These are phyloP conservation scores for Erysimum cheiri DNA, from an alignment of 441 rosid species.

Conservation along the genomic window DNA sequence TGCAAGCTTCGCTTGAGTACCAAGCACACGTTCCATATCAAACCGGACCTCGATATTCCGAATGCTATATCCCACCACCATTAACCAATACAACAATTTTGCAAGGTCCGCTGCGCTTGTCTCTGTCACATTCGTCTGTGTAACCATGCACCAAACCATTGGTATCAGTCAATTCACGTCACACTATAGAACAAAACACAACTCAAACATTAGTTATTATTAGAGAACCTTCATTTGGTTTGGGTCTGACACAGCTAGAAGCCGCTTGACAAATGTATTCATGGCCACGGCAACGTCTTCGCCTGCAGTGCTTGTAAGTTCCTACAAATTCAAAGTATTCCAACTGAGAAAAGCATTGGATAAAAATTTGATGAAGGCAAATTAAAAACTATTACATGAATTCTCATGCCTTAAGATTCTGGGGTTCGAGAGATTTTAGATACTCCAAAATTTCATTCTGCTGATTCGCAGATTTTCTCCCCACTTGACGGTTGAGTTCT, in stretches of 20 bases:
- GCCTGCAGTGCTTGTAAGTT: conserved; percentile 89
- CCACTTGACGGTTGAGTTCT: conserved; percentile 83
- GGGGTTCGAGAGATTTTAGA: conserved; percentile 93
- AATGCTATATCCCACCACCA: conserved; percentile 96
- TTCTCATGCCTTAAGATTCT: conserved; percentile 78
- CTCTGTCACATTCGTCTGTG: conserved; percentile 76
- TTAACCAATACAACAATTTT: conserved; percentile 87
- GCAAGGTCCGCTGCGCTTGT: conserved; percentile 88
- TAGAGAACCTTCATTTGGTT: conserved; percentile 82
- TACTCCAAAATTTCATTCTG: conserved; percentile 87
- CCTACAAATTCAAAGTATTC: conserved; percentile 51
- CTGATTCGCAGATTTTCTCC: conserved; percentile 65
- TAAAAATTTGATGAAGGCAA: neutral
- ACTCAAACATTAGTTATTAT: neutral
- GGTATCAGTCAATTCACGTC: conserved; percentile 24
- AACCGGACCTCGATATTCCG: conserved; percentile 96
- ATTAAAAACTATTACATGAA: neutral
- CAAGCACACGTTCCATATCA: conserved; percentile 95
- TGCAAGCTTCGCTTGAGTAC: conserved; percentile 73
- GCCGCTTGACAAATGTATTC: conserved; percentile 93
- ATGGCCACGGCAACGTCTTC: conserved; percentile 95
- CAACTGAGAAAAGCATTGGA: conserved; percentile 9
- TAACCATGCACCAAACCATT: conserved; percentile 26
- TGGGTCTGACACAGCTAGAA: conserved; percentile 84
- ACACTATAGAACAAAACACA: neutral